Percentiles rank a stretch among this genome's conserved stretches.
Evolutionary conservation across 1,284 basidiomycete genomes (phyloP).

Genomic region (Trichosporon ovoides): DNA sequence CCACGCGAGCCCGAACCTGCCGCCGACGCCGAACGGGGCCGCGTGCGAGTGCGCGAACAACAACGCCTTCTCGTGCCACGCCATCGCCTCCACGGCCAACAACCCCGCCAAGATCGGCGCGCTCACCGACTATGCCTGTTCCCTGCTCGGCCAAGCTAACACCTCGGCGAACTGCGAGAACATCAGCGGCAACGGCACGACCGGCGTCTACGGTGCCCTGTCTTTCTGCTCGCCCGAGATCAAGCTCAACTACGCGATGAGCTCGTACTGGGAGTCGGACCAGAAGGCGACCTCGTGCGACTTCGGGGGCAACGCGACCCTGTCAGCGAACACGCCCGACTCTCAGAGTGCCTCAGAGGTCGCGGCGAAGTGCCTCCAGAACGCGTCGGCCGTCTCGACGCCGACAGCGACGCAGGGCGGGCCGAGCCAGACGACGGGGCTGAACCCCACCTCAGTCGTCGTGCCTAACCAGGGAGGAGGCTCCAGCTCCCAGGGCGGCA

Average conservation of each 20-base stretch:
- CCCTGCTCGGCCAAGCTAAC: conserved; percentile 59
- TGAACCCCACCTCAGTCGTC: not conserved
- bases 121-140: conserved; percentile 63
- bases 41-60: conserved; percentile 72
- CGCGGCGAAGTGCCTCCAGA: conserved; percentile 11
- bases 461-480: no score
- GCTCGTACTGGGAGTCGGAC: conserved; percentile 67
- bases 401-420: conserved; percentile 10
- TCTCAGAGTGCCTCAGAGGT: conserved; percentile 4
- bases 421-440: not conserved
- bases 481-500: no score
- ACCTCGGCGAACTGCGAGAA: conserved; percentile 55
- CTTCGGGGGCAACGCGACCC: conserved; percentile 76
- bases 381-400: conserved; percentile 9
- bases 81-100: conserved; percentile 60
- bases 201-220: conserved; percentile 68
- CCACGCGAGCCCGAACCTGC: conserved; percentile 64
- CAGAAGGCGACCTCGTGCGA: conserved; percentile 55
- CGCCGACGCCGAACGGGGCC: conserved; percentile 71
- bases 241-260: conserved; percentile 79
- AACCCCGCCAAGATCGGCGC: conserved; percentile 63
- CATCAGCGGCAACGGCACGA: conserved; percentile 66
- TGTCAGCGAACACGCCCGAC: not conserved
- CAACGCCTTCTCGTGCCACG: conserved; percentile 63
- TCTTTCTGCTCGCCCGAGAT: conserved; percentile 64